Evolutionary conservation across 495 filamentous ascomycete species (phyloP).

Genomic region (Haplographium delicatum): DNA sequence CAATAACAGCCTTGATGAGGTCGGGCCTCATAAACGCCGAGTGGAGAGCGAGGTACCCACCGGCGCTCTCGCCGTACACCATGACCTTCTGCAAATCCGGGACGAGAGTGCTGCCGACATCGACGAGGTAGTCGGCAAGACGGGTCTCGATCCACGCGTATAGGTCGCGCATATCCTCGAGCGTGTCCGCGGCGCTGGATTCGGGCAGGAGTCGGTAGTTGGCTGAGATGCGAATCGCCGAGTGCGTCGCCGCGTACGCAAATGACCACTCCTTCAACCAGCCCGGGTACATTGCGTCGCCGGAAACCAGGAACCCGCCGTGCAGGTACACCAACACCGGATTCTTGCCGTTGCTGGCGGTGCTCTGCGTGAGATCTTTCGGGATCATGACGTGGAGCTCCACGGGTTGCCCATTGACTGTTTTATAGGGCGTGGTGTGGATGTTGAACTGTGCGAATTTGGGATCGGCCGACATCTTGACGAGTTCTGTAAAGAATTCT

Average conservation of each 20-base stretch:
- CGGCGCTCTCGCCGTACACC: constrained; percentile 21
- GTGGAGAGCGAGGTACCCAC: constrained; percentile 35
- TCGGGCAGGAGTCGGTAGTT: constrained; percentile 53
- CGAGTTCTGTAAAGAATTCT: no score
- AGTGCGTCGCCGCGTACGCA: constrained; percentile 8
- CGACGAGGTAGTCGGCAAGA: constrained; percentile 1
- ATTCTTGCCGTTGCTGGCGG: no score
- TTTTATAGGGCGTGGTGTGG: constrained; percentile 14
- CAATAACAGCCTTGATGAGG: constrained; percentile 13
- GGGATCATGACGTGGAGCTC: constrained; percentile 11
- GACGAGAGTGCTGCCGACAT: background rate
- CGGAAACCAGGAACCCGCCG: constrained; percentile 17
- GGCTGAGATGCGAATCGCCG: constrained; percentile 39
- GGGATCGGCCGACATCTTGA: no score
- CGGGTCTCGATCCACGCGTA: constrained; percentile 40
- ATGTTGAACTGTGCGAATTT: no score
- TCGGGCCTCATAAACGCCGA: constrained; percentile 20
- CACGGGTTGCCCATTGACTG: constrained; percentile 12
- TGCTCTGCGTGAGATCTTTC: constrained; percentile 2
- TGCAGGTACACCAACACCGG: constrained; percentile 19
- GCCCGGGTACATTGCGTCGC: constrained; percentile 12
- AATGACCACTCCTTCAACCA: constrained; percentile 12
- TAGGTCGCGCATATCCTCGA: constrained; percentile 45
- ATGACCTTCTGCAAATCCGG: constrained; percentile 7
- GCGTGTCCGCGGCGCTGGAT: constrained; percentile 39